phyloP scores from a whole-genome alignment of 1,284 basidiomycete species.

The Apiotrichum veenhuisii region DNA sequence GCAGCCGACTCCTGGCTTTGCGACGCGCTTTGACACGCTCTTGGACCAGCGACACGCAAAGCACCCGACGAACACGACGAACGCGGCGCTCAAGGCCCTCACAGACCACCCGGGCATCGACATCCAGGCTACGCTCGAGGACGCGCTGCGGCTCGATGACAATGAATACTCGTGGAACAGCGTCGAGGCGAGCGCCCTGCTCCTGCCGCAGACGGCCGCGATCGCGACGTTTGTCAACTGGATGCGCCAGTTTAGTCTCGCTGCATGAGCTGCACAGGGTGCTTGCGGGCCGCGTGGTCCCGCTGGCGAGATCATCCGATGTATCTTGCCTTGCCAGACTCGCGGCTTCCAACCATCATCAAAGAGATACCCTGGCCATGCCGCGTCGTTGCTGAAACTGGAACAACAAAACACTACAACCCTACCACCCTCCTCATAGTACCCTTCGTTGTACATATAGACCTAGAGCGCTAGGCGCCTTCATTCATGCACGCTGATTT shows the following conservation, averaged over 20 bases:
- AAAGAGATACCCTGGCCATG: too few relatives aligned
- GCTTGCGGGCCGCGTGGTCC: not conserved
- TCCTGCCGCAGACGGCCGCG: not conserved
- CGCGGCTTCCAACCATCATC: not conserved
- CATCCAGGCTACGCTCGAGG: conserved; percentile 1
- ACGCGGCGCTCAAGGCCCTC: conserved; percentile 6
- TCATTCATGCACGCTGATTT: not conserved
- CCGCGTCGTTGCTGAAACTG: too few relatives aligned
- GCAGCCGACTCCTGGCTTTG: not conserved
- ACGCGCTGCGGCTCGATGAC: conserved; percentile 8
- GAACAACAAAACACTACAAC: not conserved
- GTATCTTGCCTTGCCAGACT: not conserved
- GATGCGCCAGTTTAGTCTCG: not conserved
- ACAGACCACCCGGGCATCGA: conserved; percentile 5
- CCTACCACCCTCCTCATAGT: not conserved
- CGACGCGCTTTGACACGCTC: not conserved
- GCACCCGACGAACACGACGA: conserved; percentile 13
- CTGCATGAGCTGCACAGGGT: too few relatives aligned
- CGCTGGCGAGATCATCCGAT: not conserved
- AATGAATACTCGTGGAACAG: conserved; percentile 2
- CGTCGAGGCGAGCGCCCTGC: not conserved
- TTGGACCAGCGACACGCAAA: conserved; percentile 2
- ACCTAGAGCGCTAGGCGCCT: not conserved
- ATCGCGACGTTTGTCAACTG: not conserved
- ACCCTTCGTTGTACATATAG: not conserved